phyloP scores from a whole-genome alignment of 495 filamentous ascomycete species.

The Oidiodendron maius region DNA sequence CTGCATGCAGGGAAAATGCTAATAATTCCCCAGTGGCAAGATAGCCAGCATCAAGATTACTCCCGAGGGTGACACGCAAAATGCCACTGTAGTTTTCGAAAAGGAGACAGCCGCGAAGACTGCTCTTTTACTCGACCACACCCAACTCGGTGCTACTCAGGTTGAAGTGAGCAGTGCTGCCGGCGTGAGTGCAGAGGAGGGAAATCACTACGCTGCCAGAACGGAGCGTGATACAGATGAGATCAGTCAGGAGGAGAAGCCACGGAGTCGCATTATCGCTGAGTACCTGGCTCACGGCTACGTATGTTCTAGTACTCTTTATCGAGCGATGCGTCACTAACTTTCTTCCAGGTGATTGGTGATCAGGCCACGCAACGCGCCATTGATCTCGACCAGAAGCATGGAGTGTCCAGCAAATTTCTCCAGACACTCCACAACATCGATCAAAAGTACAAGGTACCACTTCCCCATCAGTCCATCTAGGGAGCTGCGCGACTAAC shows the following conservation, averaged over 20 bases:
- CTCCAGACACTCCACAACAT: conserved; percentile 64
- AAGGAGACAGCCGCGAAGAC: conserved; percentile 94
- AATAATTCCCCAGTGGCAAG: conserved; percentile 64
- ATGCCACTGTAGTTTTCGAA: conserved; percentile 89
- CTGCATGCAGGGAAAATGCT: conserved; percentile 13
- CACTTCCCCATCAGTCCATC: not conserved
- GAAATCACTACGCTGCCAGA: conserved; percentile 35
- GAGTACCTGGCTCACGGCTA: conserved; percentile 97
- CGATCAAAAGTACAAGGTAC: conserved; percentile 65
- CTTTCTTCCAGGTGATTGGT: conserved; percentile 44
- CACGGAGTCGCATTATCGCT: conserved; percentile 82
- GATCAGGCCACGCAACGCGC: conserved; percentile 80
- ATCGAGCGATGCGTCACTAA: not conserved
- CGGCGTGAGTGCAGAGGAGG: conserved; percentile 59
- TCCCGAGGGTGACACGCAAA: conserved; percentile 59
- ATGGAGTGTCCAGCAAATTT: conserved; percentile 77
- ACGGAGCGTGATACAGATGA: conserved; percentile 55
- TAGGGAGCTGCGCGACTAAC: not conserved
- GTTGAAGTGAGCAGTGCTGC: conserved; percentile 70
- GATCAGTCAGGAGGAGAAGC: conserved; percentile 91
- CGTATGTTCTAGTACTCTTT: conserved; percentile 12
- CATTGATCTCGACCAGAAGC: conserved; percentile 84
- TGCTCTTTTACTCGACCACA: conserved; percentile 92
- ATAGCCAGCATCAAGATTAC: conserved; percentile 77
- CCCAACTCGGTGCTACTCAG: conserved; percentile 74